Conservation (phyloP, 495 filamentous ascomycete species). For the Hypomontagnella submonticulosa region DNA sequence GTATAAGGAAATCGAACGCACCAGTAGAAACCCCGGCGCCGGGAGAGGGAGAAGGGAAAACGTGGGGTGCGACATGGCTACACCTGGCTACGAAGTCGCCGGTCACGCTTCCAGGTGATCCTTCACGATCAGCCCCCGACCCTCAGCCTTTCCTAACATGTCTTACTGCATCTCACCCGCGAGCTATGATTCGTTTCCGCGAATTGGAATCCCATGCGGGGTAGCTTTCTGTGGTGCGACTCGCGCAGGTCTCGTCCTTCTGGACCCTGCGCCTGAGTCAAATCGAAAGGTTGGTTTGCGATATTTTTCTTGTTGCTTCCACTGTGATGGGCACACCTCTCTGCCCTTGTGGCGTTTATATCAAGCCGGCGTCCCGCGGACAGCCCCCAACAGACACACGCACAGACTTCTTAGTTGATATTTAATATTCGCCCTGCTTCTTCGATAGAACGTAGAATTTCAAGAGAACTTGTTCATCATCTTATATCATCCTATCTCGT, state of each 20-base stretch:
- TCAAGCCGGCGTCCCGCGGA: slow-evolving; percentile 23
- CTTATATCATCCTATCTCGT: neutral
- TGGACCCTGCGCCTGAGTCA: slow-evolving; percentile 25
- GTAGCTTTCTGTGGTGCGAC: slow-evolving; percentile 37
- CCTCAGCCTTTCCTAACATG: slow-evolving; percentile 41
- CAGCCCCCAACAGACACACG: neutral
- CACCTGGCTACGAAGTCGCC: slow-evolving; percentile 29
- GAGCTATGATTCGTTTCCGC: slow-evolving; percentile 38
- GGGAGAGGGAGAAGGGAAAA: slow-evolving; percentile 21
- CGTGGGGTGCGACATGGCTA: slow-evolving; percentile 30
- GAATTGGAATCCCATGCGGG: slow-evolving; percentile 34
- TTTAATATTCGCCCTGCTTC: slow-evolving; percentile 12
- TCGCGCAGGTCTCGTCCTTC: slow-evolving; percentile 20
- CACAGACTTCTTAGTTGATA: neutral
- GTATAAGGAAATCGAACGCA: slow-evolving; percentile 41
- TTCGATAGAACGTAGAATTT: slow-evolving; percentile 5
- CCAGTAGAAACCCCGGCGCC: slow-evolving; percentile 31
- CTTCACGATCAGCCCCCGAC: slow-evolving; percentile 43
- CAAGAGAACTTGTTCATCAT: neutral
- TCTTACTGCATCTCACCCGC: slow-evolving; percentile 35
- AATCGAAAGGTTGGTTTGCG: slow-evolving; percentile 15
- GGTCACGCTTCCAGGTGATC: slow-evolving; percentile 37
- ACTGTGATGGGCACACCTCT: slow-evolving; percentile 20
- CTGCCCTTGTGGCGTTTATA: slow-evolving; percentile 40
- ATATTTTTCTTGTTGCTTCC: slow-evolving; percentile 26